Base-by-base conservation (phyloP, 2,329 filamentous ascomycete species). In the Clonostachys rhizophaga region DNA sequence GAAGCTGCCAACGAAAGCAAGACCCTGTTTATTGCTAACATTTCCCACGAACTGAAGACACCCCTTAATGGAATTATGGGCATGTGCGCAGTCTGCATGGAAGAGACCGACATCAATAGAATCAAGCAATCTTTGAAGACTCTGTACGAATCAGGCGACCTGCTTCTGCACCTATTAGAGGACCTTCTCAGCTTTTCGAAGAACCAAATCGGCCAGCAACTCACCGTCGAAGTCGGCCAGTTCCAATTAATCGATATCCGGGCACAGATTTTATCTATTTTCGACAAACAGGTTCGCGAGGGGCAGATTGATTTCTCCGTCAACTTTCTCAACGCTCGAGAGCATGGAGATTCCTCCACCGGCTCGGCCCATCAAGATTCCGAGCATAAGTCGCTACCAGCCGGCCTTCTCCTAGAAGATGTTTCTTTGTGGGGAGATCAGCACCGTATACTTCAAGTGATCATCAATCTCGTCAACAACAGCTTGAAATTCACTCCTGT, bases 1-100 rank as follows among this genome's bases (percentile, higher is more conserved):
- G 91, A 96, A 65, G 87, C 89, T n/a, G 91, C 91, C 5, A 96
- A 96, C 57, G 89, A 96, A 67, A 95, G 89, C 74, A 99, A 99
- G 70, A 97, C 94, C 0, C 75, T 97, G 9, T 97, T 97, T 69
- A 95, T 99, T 52, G 94, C 94, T 16, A 97, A 97, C 58, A 96
- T 97, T 44, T 86, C 83, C 1, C 82, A 85, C 56, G 81, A 97
- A 64, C 75, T 99, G 35, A 95, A 96, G 62, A 99, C 94, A 2
- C 94, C 94, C 0, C 76, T 97, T 48, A 97, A 97, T 60, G 94
- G 92, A 12, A 96, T 97, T 43, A 75, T 99, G 58, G 94, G 94
- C 49, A 94, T 96, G 86, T 91, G 87, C 55, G 87, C 90, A 0
- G 87, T 96, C 1, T 94, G 89, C 65, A 94, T 96, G 89, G 87